Base-by-base conservation (phyloP, 2,329 filamentous ascomycete genomes). In the Pyrenochaeta sp. region DNA sequence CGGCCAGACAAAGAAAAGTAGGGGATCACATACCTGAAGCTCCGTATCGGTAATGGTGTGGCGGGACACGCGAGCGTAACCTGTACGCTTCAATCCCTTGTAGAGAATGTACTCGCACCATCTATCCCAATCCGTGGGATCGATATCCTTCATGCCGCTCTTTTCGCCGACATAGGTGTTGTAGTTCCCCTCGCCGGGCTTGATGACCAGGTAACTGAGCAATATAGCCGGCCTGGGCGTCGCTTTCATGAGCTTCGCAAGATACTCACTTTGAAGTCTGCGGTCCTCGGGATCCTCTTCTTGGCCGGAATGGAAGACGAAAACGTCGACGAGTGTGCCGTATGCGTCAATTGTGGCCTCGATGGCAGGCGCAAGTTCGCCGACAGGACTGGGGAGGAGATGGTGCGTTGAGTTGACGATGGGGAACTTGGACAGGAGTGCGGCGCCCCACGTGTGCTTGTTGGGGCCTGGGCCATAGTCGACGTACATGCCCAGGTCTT, bases 31-130 rank as follows among this genome's bases (percentile, higher is more conserved):
- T 79, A 87, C 90, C 82, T 99, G 95, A 49, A 99, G 82, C 78
- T 99, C 95, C 2, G 95, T 99, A 73, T 99, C 95, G 11, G 95
- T 99, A 65, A 99, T 98, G 1, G 91, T 96, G 65, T 88, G 88
- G 66, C 95, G 84, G 67, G 90, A 94, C 46, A 99, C 89, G 48
- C 95, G 83, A 3, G 95, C 95, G 74, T 99, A 99, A 1, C 92
- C 94, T 0, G 90, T 89, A 57, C 94, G 85, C 77, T 88, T 89
- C 58, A 99, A 78, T 11, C 88, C 88, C 82, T 97, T 97, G 83
- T 92, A 99, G 21, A 99, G 80, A 62, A 99, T 97, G 77, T 99
- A 99, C 80, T 99, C 94, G 80, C 95, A 99, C 95, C 95, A 99
- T 49, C 95, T 83, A 75, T 99, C 95, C 92, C 92, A 97, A 74